Evolutionary conservation across 352 stramenopile species (phyloP), one percentile per base, ranked within the genome.

Genomic region (Phytophthora cryptogea): DNA sequence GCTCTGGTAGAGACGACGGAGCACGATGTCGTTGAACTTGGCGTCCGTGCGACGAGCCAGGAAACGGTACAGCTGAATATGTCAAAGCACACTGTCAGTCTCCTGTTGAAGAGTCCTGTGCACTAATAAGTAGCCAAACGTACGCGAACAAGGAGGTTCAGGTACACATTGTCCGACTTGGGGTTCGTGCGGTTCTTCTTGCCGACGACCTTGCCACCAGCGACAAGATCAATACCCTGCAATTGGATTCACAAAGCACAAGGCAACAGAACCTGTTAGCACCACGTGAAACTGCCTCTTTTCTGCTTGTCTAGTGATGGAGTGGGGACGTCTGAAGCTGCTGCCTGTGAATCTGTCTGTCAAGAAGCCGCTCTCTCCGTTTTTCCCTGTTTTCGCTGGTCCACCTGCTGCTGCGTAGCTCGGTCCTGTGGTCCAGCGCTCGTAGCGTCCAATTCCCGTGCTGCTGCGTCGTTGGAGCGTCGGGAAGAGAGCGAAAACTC

Each of bases 141-240:
- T 42, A 42, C 36, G 68, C 85, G 83, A 68, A 99, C 97, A 46
- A 99, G 92, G 20, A 99, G 92, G 74, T 98, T 97, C 66, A 98
- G 91, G 90, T 99, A 99, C 66, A 98, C 93, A 91, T 99, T 99
- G 57, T 99, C 89, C 54, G 94, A 99, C 91, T 99, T 99, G 60
- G 97, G 94, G 65, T 95, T 97, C 67, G 86, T 98, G 62, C 97
- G 97, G 78, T 95, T 94, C 83, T 99, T 99, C 89, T 99, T 98
- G 55, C 97, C 97, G 47, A 97, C 88, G 76, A 97, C 92, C 81
- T 98, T 97, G 79, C 97, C 97, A 86, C 97, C 98, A 70, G 97
- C 97, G 82, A 99, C 97, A 72, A 99, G 86, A 98, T 99, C 97
- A 78, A 99, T 99, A 97, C 97, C 97, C 97, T 96, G 66, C 40